Conservation (phyloP, 176 grass and related monocot genomes). For the Zoysia pacifica region DNA sequence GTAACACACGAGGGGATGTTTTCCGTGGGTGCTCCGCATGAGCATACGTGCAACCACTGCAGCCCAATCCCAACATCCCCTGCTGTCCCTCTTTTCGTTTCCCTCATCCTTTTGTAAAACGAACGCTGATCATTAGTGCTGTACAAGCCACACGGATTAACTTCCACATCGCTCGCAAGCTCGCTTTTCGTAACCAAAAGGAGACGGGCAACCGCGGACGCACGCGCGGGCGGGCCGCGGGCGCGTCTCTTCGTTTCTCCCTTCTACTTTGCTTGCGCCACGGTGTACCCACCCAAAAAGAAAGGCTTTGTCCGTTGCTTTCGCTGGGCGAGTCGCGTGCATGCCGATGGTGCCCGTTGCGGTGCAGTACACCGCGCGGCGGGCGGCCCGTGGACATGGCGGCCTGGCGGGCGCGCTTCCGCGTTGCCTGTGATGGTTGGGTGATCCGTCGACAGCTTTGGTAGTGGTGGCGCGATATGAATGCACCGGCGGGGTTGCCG, state of each 20-base stretch:
- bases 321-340: slow-evolving; percentile 13
- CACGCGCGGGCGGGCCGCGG: not conserved
- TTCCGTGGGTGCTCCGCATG: slow-evolving; percentile 17
- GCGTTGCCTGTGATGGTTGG: slow-evolving; percentile 41
- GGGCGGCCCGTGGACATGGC: slow-evolving; percentile 20
- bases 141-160: slow-evolving; percentile 3
- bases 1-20: slow-evolving; percentile 15
- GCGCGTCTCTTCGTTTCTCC: not conserved
- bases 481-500: slow-evolving; percentile 45
- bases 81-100: not conserved
- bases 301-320: slow-evolving; percentile 44
- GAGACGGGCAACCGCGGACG: slow-evolving; percentile 3
- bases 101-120: not conserved
- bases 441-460: not conserved
- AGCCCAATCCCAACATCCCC: slow-evolving; percentile 13
- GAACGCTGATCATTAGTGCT: not conserved
- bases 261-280: slow-evolving; percentile 13
- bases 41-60: slow-evolving; percentile 27
- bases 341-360: not conserved
- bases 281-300: slow-evolving; percentile 38
- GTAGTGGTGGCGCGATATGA: slow-evolving; percentile 15
- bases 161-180: not conserved
- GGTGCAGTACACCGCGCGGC: not conserved
- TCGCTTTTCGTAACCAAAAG: slow-evolving; percentile 35
- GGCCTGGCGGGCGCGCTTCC: slow-evolving; percentile 2